Base-by-base conservation (phyloP, 2,329 filamentous ascomycete genomes). In the Orbilia oligospora region DNA sequence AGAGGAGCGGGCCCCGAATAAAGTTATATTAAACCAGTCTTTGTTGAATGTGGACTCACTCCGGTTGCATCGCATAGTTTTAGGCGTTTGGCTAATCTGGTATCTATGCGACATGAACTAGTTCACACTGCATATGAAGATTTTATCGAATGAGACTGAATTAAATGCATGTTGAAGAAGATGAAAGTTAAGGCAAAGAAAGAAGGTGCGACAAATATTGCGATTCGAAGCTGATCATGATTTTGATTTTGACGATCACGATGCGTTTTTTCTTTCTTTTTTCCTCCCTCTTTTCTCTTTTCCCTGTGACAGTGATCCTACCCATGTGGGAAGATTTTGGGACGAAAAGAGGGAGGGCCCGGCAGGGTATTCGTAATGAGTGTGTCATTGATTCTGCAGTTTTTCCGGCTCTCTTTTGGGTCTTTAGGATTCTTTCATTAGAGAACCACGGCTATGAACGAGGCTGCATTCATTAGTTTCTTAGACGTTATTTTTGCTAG, bases 11-110 rank as follows among this genome's bases (percentile, higher is more conserved):
- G 44, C 3, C 1, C 20, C 30, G 16, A n/a, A 30, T 30, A 3
- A 30, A 30, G 6, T 5, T 9, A 16, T 9, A 9, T 56, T 16
- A 48, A 49, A 36, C 36, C 48, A 27, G 33, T 22, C 24, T 14
- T 56, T 38, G 5, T 64, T 22, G 38, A 73, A 63, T 73, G 61
- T 20, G 27, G 67, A 44, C 53, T 30, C 12, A 16, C 10, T 18
- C 53, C 53, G 51, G 51, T 68, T 61, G 55, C 71, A 56, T 63
- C 44, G 24, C 64, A 67, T 72, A 56, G 41, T 61, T 61, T 49
- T 10, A 58, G 67, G n/a, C 49, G 56, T 56, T 22, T 75, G 16
- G 64, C 53, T 30, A 6, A 6, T 30, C 27, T 30, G 3, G 27
- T 30, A 30, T 30, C 6, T 6, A 36, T 4, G 8, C 33, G 33